Base-by-base conservation (phyloP, 1,139 yeast genomes). In the Saccharomyces pastorianus region DNA sequence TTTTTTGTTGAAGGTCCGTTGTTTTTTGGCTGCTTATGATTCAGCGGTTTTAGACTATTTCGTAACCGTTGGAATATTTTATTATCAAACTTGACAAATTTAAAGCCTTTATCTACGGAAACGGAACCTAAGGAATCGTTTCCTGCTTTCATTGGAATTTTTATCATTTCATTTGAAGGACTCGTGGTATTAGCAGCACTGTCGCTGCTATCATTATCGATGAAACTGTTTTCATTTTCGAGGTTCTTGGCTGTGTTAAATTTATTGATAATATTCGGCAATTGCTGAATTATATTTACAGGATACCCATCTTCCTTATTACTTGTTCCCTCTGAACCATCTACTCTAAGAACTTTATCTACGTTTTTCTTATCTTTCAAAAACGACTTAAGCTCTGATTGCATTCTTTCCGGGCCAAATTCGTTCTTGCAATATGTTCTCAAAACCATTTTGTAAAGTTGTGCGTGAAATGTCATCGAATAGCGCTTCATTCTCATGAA, bases 401-500 rank as follows among this genome's bases (percentile, higher is more conserved):
- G 58, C 59, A 63, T 54, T 8, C 44, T 46, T 8, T 55, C 56
- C 9, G 57, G 53, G 4, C 55, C 49, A 26, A 50, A 48, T 5
- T 48, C 48, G 11, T 53, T 52, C 23, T 58, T 59, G 31, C 58
- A 60, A 28, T 59, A 55, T 2, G 60, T 54, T 32, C 58, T 59
- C 34, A 56, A 59, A 2, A 60, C 61, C 49, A 52, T 51, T 51
- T 60, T 64, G 46, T 58, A 58, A 17, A 67, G 53, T 29, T 60
- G 61, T 3, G 61, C 53, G 48, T 65, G 69, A 9, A 60, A 51
- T 4, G 61, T 53, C 53, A 60, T 50, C 4, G 66, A 54, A 27
- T 58, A 58, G 11, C 61, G 60, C 47, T 56, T 63, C 54, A 64
- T 52, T 50, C 59, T 65, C 8, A 20, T 32, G 5, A 65, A 49